phyloP scores from a whole-genome alignment of 2,329 filamentous ascomycete genomes.

The Colletotrichum sublineola region DNA sequence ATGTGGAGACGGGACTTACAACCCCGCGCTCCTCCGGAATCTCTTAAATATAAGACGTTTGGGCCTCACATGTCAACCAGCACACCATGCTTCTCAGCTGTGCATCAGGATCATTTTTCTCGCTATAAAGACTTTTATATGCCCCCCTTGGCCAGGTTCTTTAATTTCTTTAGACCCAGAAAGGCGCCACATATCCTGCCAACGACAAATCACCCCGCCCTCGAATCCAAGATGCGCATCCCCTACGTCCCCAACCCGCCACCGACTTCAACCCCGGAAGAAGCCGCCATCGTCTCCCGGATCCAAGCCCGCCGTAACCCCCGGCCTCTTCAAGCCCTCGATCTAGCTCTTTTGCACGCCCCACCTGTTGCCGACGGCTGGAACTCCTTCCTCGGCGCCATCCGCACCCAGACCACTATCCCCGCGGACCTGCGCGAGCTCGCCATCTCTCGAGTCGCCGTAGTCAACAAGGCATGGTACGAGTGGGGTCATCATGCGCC shows the following conservation, averaged over 20 bases:
- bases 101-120: not conserved
- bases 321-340: conserved; percentile 79
- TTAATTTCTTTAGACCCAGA: conserved; percentile 12
- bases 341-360: conserved; percentile 81
- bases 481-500: conserved; percentile 87
- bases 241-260: conserved; percentile 72
- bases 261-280: conserved; percentile 57
- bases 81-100: not conserved
- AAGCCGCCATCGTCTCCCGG: conserved; percentile 71
- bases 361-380: conserved; percentile 82
- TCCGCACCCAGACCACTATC: conserved; percentile 67
- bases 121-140: not conserved
- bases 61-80: not conserved
- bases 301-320: conserved; percentile 76
- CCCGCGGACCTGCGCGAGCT: conserved; percentile 76
- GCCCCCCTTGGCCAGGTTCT: conserved; percentile 6
- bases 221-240: conserved; percentile 69
- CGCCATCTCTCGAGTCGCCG: conserved; percentile 84
- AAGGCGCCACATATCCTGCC: not conserved
- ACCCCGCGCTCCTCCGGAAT: conserved; percentile 34
- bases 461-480: conserved; percentile 85
- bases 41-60: conserved; percentile 11
- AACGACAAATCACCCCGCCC: not conserved
- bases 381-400: conserved; percentile 76
- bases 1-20: conserved; percentile 39